Evolutionary conservation across 495 filamentous ascomycete genomes (phyloP).

Genomic region (Tuber calosporum): DNA sequence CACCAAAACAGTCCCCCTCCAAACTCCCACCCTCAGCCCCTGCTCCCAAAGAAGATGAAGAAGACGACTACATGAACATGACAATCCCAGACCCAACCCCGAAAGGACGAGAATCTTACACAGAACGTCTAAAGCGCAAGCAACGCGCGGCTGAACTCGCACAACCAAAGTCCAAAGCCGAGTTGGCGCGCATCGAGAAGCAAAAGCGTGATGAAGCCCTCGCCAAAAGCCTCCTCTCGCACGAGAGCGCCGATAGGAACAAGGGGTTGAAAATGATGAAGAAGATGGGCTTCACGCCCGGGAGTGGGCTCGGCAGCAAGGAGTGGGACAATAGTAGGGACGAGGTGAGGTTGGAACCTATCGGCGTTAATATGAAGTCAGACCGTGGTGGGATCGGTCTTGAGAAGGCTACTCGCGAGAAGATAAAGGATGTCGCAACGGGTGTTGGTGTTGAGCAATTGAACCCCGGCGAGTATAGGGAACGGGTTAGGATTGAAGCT

Average conservation of each 20-base stretch:
- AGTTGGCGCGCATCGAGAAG: slow-evolving; percentile 63
- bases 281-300: slow-evolving; percentile 80
- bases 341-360: slow-evolving; percentile 52
- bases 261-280: slow-evolving; percentile 96
- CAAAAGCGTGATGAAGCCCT: slow-evolving; percentile 68
- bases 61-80: slow-evolving; percentile 64
- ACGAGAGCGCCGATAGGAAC: slow-evolving; percentile 47
- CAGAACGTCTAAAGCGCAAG: slow-evolving; percentile 52
- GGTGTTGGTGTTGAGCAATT: slow-evolving; percentile 55
- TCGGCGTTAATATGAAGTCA: slow-evolving; percentile 65
- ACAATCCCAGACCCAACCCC: slow-evolving; percentile 46
- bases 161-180: slow-evolving; percentile 70
- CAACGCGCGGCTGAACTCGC: slow-evolving; percentile 54
- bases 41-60: slow-evolving; percentile 45
- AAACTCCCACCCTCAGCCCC: slow-evolving; percentile 6
- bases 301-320: slow-evolving; percentile 56
- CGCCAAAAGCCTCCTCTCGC: slow-evolving; percentile 58
- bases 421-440: slow-evolving; percentile 50
- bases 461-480: slow-evolving; percentile 64
- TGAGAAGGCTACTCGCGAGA: slow-evolving; percentile 65
- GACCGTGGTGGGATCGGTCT: slow-evolving; percentile 80
- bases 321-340: slow-evolving; percentile 2
- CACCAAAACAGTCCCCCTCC: slow-evolving; percentile 13
- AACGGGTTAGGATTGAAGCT: slow-evolving; percentile 62
- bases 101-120: slow-evolving; percentile 48